These are phyloP conservation scores for Colletotrichum lupini DNA, from an alignment of 2,329 filamentous ascomycete species.

Conservation along the genomic window DNA sequence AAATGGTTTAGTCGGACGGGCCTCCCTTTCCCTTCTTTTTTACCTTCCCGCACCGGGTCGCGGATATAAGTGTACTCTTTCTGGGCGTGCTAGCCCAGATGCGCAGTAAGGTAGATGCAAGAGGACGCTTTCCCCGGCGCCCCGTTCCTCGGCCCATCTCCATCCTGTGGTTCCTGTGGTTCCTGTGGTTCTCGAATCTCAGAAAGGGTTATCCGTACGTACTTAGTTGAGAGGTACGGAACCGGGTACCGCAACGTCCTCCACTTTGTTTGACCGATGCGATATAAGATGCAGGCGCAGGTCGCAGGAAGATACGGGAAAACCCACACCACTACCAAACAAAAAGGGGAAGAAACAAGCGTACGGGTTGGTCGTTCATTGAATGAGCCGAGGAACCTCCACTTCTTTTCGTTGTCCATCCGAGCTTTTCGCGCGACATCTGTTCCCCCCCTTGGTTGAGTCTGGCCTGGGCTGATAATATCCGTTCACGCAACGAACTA, in stretches of 20 bases:
- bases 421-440: neutral
- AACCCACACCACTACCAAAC: neutral
- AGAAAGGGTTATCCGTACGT: neutral
- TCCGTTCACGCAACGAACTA: too few relatives aligned
- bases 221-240: neutral
- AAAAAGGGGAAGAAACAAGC: neutral
- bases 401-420: neutral
- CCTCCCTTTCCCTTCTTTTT: slow-evolving; percentile 8
- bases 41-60: slow-evolving; percentile 24
- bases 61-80: neutral
- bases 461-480: neutral
- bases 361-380: neutral
- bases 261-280: neutral
- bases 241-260: neutral
- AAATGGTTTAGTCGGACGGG: slow-evolving; percentile 26
- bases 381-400: neutral
- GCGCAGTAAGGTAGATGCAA: neutral
- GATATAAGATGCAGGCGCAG: neutral
- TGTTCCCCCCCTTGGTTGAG: neutral
- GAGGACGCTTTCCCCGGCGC: slow-evolving; percentile 17
- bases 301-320: neutral
- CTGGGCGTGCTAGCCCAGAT: neutral
- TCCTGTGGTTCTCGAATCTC: neutral
- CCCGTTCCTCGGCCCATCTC: slow-evolving; percentile 12
- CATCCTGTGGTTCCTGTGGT: neutral